phyloP scores from a whole-genome alignment of 176 grass and related monocot genomes.

The Miscanthus lutarioriparius region DNA sequence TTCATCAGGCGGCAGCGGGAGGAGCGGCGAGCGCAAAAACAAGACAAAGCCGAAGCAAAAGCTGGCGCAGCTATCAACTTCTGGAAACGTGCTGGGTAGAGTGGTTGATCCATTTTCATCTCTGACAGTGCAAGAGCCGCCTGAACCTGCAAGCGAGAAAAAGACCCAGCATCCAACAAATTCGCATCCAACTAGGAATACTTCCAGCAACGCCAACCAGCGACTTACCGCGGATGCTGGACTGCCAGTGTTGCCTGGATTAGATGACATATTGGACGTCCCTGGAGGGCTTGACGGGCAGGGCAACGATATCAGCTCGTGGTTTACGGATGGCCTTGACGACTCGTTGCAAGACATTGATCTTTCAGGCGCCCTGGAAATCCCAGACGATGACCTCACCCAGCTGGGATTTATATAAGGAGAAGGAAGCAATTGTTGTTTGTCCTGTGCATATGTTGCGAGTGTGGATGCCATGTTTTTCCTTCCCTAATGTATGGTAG shows the following conservation, averaged over 20 bases:
- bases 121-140: conserved; percentile 3
- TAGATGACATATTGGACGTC: conserved; percentile 58
- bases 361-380: conserved; percentile 56
- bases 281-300: conserved; percentile 53
- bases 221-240: conserved; percentile 8
- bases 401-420: conserved; percentile 63
- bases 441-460: conserved; percentile 40
- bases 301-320: conserved; percentile 58
- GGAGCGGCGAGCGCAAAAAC: conserved; percentile 68
- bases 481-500: conserved; percentile 17
- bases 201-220: conserved; percentile 15
- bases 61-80: conserved; percentile 69
- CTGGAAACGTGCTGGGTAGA: conserved; percentile 64
- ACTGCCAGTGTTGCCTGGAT: conserved; percentile 35
- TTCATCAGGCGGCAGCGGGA: conserved; percentile 64
- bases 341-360: conserved; percentile 58
- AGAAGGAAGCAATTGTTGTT: conserved; percentile 16
- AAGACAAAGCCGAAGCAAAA: conserved; percentile 90
- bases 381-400: conserved; percentile 67
- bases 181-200: conserved; percentile 28
- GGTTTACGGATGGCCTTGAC: conserved; percentile 51
- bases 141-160: conserved; percentile 5
- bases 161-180: conserved; percentile 29
- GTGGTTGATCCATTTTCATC: conserved; percentile 40
- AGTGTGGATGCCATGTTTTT: conserved; percentile 25